Evolutionary conservation across 1,284 basidiomycete genomes (phyloP), one percentile per base, ranked within the genome.

Genomic region (Trametes hirsuta): DNA sequence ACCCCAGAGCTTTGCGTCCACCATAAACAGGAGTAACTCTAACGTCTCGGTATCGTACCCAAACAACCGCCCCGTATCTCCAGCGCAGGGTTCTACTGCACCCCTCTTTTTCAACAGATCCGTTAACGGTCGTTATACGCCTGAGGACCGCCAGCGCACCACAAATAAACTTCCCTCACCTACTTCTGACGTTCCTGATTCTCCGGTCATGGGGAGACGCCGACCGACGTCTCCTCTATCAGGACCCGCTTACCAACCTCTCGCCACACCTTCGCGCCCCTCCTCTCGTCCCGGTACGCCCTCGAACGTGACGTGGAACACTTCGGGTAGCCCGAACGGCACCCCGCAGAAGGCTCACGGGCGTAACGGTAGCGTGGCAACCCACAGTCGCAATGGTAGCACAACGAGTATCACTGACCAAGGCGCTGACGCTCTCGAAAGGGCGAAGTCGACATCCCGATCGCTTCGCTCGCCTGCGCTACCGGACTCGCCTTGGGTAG

Each of bases 251-350:
- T 90, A 80, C 71, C 88, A 88, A 71, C 79, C 86, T 6, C 77
- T 88, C 75, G 68, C 68, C 1, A 56, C 58, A 1, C 56, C 60
- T 0, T 63, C 61, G 12, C 61, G 64, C 21, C 61, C 66, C 10
- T 79, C 84, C 51, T 84, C 87, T 61, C 82, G 88, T 55, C 87
- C 90, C 39, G 76, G 77, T 54, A 91, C 90, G 3, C 90, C 90
- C 37, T 91, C 90, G 1, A 90, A 87, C 68, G 81, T 91, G 53
- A 84, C 84, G 21, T 91, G 89, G 77, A 75, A 72, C 53, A 61
- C 64, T 39, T 56, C 71, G 9, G 34, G 62, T 8, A 67, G 62
- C 36, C 62, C 71, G 1, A 61, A 65, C 15, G 61, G 62, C 39
- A 54, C 64, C 46, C 50, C 55, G 12, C 66, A 65, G 57, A 69